A percentile compares a stretch with the other conserved stretches of the same genome.
phyloP scores from a whole-genome alignment of 1,284 basidiomycete genomes.

The Hemileia vastatrix region DNA sequence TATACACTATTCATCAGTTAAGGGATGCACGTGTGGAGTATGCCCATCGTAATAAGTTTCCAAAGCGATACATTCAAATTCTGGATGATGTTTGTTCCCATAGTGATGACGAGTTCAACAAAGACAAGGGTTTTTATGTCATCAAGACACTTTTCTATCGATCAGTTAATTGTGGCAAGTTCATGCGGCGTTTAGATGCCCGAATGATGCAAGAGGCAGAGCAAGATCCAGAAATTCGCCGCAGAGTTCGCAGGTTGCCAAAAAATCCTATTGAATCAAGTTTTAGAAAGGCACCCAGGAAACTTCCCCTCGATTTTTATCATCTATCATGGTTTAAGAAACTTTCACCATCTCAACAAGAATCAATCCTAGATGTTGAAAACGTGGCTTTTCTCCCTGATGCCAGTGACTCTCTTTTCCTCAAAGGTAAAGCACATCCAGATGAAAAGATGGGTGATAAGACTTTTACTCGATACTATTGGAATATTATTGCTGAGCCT shows the following conservation, averaged over 20 bases:
- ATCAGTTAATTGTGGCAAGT: not conserved
- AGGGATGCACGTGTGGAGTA: not conserved
- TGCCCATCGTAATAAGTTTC: not conserved
- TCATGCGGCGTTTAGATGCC: not conserved
- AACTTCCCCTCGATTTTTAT: slow-evolving; percentile 14
- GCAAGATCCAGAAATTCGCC: not conserved
- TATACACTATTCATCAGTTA: not conserved
- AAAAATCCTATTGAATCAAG: not conserved
- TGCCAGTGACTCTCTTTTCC: slow-evolving; percentile 2
- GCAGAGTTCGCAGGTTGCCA: slow-evolving; percentile 5
- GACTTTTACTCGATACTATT: slow-evolving; percentile 5
- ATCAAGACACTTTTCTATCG: not conserved
- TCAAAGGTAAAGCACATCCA: not conserved
- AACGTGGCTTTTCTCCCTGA: not conserved
- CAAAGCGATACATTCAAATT: not conserved
- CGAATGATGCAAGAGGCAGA: not conserved
- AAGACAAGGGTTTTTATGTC: not conserved
- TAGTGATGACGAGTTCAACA: not conserved
- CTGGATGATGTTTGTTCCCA: not conserved
- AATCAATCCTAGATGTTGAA: not conserved
- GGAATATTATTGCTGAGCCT: not conserved
- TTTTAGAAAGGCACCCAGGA: not conserved
- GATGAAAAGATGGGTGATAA: slow-evolving; percentile 4
- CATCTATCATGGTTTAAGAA: not conserved
- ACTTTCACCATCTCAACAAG: not conserved